phyloP scores from a whole-genome alignment of 2,329 filamentous ascomycete species.

The Hypomyces rosellus region DNA sequence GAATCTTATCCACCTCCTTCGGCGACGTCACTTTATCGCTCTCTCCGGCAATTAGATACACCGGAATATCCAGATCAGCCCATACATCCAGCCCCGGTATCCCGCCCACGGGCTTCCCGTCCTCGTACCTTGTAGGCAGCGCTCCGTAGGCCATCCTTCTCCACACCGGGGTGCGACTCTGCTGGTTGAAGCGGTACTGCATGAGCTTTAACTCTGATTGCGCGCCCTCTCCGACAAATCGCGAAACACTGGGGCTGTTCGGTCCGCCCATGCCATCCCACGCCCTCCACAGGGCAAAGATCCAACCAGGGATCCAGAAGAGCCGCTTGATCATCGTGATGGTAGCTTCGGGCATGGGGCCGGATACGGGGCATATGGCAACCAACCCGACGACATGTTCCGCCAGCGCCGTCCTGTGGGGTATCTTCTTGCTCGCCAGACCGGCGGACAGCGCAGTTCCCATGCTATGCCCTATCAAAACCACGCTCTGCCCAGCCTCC shows the following conservation, averaged over 20 bases:
- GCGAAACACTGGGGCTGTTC: constrained; percentile 68
- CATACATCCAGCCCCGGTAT: constrained; percentile 66
- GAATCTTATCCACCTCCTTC: constrained; percentile 63
- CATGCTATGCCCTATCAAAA: constrained; percentile 86
- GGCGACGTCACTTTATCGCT: constrained; percentile 71
- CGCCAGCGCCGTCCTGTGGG: constrained; percentile 46
- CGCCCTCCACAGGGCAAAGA: constrained; percentile 70
- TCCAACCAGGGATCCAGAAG: constrained; percentile 59
- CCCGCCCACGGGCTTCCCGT: constrained; percentile 51
- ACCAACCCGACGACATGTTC: constrained; percentile 68
- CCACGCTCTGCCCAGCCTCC: constrained; percentile 59
- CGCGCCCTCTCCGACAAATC: constrained; percentile 65
- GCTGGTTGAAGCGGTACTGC: constrained; percentile 70
- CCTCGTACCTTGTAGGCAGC: constrained; percentile 50
- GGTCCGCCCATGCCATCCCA: constrained; percentile 76
- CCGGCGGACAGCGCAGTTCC: constrained; percentile 72
- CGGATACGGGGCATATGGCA: constrained; percentile 72
- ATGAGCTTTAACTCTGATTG: constrained; percentile 60
- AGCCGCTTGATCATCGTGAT: constrained; percentile 45
- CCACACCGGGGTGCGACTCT: constrained; percentile 78
- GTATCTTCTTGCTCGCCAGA: constrained; percentile 46
- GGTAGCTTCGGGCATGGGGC: constrained; percentile 48
- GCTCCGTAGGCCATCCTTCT: constrained; percentile 71
- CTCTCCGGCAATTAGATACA: constrained; percentile 74
- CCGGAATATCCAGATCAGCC: constrained; percentile 63